Evolutionary conservation across 257 asterid genomes (phyloP), one percentile per base, ranked within the genome.

Genomic region (Nicotiana otophora): DNA sequence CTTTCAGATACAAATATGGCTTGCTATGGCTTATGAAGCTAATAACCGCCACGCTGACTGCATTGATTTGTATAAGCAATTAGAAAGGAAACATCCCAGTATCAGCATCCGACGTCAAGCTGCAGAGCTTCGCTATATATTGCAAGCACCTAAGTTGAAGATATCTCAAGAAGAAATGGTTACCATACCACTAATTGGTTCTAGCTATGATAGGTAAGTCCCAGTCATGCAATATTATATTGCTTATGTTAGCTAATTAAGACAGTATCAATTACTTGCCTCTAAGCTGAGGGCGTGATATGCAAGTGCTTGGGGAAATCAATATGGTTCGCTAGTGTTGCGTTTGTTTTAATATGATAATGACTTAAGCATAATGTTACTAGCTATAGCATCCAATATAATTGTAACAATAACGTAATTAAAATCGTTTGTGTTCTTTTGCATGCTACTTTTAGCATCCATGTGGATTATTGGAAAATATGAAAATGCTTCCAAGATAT

Each of bases 21-120:
- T 96, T 76, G 99, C 99, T 5, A 96, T 96, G 99, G 99, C 99
- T 36, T 96, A 96, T 55, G 99, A 96, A 86, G 99, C 99, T 64
- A 94, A 93, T 68, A 96, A 94, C 83, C 94, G 98, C 57, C 99
- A 96, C 64, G 77, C 90, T 3, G 99, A 96, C 87, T 96, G 99
- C 93, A 96, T 96, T 84, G 89, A 86, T 70, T 89, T 96, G 85
- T 96, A 96, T 83, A 85, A 83, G 85, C 95, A 92, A 75, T 84
- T 96, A 89, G 99, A 96, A 84, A 88, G 48, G 87, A 87, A 83
- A 70, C 99, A 94, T 81, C 98, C 99, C 10, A 92, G 93, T 85
- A 85, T 91, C 84, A 87, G 91, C 84, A 94, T 96, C 16, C 91
- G 98, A 10, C 94, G 99, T 76, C 98, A 96, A 90, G 99, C 99